Base-by-base conservation (phyloP, 192 early-diverging fungal genomes). In the Rhizoclosmatium sp. region DNA sequence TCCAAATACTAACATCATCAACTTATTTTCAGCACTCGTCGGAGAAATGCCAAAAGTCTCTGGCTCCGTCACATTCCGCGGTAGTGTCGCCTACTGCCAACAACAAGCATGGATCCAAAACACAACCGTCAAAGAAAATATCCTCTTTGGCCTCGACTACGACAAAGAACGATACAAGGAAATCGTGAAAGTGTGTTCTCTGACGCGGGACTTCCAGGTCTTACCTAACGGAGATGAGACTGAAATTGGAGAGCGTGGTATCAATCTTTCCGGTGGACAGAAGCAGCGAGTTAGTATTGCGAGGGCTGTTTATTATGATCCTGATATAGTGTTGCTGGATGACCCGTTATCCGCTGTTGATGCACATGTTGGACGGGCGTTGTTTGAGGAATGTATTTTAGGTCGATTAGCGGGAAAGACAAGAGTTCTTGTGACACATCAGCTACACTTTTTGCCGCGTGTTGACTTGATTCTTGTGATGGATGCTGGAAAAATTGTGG, bases 311-410 rank as follows among this genome's bases (percentile, higher is more conserved):
- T 96, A 98, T 82, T 88, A 82, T 12, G 86, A 91, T 68, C 85
- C 90, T 2, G 94, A 95, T 51, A 91, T 96, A 60, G 87, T 93
- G 5, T 79, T 96, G 1, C 69, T 97, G 9, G 95, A 97, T 69
- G 96, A 97, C 69, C 95, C 94, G 10, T 81, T 99, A 56, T 90
- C 90, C 66, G 96, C 95, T n/a, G 94, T 98, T 0, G 96, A 97
- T 71, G 83, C 88, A 0, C 89, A 91, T 70, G 90, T 90, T 65
- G 89, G 91, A 61, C 59, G 80, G 39, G 88, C 91, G 71, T 87
- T 95, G 23, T 92, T 98, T 88, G 87, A 95, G 69, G 79, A 89
- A 14, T 95, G 91, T 67, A 92, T 95, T 80, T 46, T 79, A 46
- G 91, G 90, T 0, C 45, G 85, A 19, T 82, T 96, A 42, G 83